These are phyloP conservation scores for Diatrype stigma DNA, from an alignment of 2,329 filamentous ascomycete genomes.

Conservation along the genomic window DNA sequence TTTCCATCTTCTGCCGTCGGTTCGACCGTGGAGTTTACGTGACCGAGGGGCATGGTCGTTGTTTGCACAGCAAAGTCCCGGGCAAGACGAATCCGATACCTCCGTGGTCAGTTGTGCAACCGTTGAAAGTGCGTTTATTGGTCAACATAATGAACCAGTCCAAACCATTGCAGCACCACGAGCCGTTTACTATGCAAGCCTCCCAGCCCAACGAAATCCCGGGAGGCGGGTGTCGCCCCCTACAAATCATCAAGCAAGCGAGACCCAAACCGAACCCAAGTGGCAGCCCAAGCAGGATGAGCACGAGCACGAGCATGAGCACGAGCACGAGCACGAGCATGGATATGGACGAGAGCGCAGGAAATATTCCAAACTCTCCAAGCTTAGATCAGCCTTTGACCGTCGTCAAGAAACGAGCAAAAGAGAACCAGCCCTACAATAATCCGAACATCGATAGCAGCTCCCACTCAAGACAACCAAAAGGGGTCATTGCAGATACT, in stretches of 20 bases:
- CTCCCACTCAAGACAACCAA: neutral
- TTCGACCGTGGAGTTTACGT: neutral
- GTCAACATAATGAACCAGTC: conserved; percentile 10
- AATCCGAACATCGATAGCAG: neutral
- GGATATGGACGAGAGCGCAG: neutral
- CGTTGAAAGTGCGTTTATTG: conserved; percentile 23
- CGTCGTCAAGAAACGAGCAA: conserved; percentile 21
- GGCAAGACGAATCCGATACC: neutral
- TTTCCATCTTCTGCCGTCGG: conserved; percentile 17
- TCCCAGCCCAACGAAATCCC: neutral
- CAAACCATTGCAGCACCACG: conserved; percentile 6
- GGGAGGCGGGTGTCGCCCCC: conserved; percentile 18
- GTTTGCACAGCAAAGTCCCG: neutral
- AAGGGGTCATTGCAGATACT: neutral
- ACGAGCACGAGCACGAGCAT: conserved; percentile 14
- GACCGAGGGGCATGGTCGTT: conserved; percentile 4
- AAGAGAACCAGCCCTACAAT: conserved; percentile 3
- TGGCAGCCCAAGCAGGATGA: conserved; percentile 15
- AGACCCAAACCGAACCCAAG: conserved; percentile 19
- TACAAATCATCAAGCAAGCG: conserved; percentile 23
- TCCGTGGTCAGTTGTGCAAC: conserved; percentile 15
- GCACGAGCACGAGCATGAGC: neutral
- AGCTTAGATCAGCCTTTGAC: conserved; percentile 17
- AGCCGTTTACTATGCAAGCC: conserved; percentile 7
- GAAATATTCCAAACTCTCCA: conserved; percentile 17